Evolutionary conservation across 2,329 filamentous ascomycete species (phyloP).

Genomic region (Penicillium paneum): DNA sequence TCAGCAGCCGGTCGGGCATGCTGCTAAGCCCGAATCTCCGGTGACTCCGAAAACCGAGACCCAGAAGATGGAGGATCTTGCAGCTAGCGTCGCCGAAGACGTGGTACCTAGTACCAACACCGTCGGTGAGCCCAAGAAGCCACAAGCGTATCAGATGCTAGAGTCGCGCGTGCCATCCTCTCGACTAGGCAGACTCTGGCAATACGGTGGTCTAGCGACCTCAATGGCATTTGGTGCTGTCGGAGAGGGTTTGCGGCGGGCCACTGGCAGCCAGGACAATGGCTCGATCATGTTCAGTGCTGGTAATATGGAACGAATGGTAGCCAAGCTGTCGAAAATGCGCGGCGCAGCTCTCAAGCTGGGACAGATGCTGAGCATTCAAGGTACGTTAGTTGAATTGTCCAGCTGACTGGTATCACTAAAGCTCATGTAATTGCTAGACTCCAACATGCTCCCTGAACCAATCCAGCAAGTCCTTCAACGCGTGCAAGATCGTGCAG

Average conservation of each 20-base stretch:
- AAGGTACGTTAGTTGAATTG: slow-evolving; percentile 49
- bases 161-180: slow-evolving; percentile 91
- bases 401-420: background rate
- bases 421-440: slow-evolving; percentile 40
- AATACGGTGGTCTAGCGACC: slow-evolving; percentile 87
- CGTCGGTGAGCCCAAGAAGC: slow-evolving; percentile 25
- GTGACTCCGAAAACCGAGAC: slow-evolving; percentile 19
- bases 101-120: slow-evolving; percentile 19
- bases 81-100: slow-evolving; percentile 48
- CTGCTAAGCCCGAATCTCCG: background rate
- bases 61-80: slow-evolving; percentile 47
- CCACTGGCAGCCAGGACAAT: slow-evolving; percentile 62
- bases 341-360: slow-evolving; percentile 94
- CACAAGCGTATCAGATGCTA: slow-evolving; percentile 63
- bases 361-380: slow-evolving; percentile 97
- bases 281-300: slow-evolving; percentile 86
- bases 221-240: slow-evolving; percentile 94
- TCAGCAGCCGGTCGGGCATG: background rate
- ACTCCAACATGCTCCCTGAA: slow-evolving; percentile 87
- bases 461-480: slow-evolving; percentile 87
- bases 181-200: slow-evolving; percentile 83
- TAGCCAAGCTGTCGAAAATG: slow-evolving; percentile 92
- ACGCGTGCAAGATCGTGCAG: slow-evolving; percentile 90
- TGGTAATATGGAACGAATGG: slow-evolving; percentile 87
- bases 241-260: slow-evolving; percentile 76